Percentiles rank a stretch among this genome's conserved stretches.
These are phyloP conservation scores for Pulveroboletus sp. DNA, from an alignment of 768 basidiomycete species.

Conservation along the genomic window DNA sequence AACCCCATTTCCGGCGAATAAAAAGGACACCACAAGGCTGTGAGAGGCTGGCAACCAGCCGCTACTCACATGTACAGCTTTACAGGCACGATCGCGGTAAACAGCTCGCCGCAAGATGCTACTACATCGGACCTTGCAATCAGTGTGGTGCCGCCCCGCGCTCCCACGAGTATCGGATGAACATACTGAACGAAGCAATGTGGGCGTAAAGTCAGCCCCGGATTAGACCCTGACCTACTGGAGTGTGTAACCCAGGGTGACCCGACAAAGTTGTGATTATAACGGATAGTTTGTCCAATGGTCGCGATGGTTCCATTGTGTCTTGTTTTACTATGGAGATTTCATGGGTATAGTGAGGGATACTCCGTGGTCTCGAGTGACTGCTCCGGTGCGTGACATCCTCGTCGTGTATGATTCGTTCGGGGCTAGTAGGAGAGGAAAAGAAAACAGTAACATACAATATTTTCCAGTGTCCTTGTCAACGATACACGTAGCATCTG, in stretches of 20 bases:
- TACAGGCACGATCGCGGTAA: background rate
- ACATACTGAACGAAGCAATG: too few species aligned
- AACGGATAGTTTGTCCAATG: too few species aligned
- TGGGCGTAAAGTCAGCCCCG: too few species aligned
- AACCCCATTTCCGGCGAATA: background rate
- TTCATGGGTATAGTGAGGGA: too few species aligned
- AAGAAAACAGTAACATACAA: background rate
- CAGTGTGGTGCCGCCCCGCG: background rate
- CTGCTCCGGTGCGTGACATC: background rate
- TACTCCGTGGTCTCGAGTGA: too few species aligned
- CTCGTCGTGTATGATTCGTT: background rate
- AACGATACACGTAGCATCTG: background rate
- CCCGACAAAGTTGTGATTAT: too few species aligned
- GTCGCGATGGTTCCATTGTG: too few species aligned
- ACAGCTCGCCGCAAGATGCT: too few species aligned
- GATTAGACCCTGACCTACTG: too few species aligned
- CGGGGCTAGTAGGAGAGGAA: background rate
- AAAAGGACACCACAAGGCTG: background rate
- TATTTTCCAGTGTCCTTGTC: slow-evolving; percentile 10
- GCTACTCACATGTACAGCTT: background rate
- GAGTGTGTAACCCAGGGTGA: too few species aligned
- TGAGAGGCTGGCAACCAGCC: slow-evolving; percentile 7
- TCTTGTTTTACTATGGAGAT: background rate
- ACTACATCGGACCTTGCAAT: too few species aligned
- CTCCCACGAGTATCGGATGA: too few species aligned